Conservation (phyloP, 1,284 basidiomycete genomes). For the Trametes hirsuta region DNA sequence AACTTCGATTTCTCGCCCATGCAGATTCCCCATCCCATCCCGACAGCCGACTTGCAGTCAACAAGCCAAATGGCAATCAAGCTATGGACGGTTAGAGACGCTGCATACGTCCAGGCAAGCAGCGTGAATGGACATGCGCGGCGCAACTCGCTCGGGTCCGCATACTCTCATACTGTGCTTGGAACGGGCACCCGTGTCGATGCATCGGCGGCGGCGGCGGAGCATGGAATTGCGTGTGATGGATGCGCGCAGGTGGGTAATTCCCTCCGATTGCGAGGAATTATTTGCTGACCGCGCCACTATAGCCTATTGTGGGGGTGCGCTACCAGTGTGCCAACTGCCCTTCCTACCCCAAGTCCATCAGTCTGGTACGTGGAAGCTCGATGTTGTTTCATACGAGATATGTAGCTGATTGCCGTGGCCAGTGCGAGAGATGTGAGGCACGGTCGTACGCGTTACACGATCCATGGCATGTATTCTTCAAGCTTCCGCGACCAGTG, state of each 20-base stretch:
- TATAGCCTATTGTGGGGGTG: slow-evolving; percentile 65
- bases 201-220: slow-evolving; percentile 29
- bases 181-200: slow-evolving; percentile 43
- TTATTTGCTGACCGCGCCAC: not conserved
- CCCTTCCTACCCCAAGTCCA: slow-evolving; percentile 61
- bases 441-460: slow-evolving; percentile 75
- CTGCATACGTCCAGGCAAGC: slow-evolving; percentile 50
- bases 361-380: slow-evolving; percentile 58
- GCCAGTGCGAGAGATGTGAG: slow-evolving; percentile 81
- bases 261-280: not conserved
- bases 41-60: slow-evolving; percentile 66
- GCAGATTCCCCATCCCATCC: slow-evolving; percentile 84
- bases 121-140: slow-evolving; percentile 39
- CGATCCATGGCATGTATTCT: slow-evolving; percentile 83
- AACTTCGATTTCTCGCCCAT: not conserved
- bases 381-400: not conserved
- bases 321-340: slow-evolving; percentile 82
- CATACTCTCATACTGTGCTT: slow-evolving; percentile 61
- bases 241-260: slow-evolving; percentile 56
- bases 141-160: slow-evolving; percentile 59
- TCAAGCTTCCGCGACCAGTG: slow-evolving; percentile 82
- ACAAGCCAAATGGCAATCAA: slow-evolving; percentile 68
- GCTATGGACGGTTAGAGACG: slow-evolving; percentile 79
- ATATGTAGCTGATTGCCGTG: slow-evolving; percentile 8
- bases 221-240: slow-evolving; percentile 40